Conservation (phyloP, 2,329 filamentous ascomycete genomes). For the Penicillium sp. region DNA sequence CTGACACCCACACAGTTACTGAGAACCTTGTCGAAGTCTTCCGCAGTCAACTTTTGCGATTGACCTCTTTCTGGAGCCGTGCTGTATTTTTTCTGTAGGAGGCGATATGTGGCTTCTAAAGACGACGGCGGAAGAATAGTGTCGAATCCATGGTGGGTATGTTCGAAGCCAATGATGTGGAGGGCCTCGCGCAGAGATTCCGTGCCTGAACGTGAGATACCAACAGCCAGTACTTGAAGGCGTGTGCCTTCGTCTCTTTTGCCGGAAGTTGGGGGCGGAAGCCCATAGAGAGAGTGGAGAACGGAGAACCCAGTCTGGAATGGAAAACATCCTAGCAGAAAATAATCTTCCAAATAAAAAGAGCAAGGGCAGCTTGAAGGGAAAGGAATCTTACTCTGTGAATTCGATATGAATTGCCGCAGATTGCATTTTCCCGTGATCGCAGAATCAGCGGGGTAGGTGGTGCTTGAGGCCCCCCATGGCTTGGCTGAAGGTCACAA, state of each 20-base stretch:
- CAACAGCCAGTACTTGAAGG: conserved; percentile 30
- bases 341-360: too few relatives aligned
- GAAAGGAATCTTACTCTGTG: too few relatives aligned
- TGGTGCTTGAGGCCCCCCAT: too few relatives aligned
- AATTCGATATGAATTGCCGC: too few relatives aligned
- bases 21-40: conserved; percentile 38
- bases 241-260: conserved; percentile 9
- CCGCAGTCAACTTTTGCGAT: conserved; percentile 11
- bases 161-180: conserved; percentile 28
- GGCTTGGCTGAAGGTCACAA: too few relatives aligned
- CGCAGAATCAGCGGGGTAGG: too few relatives aligned
- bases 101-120: conserved; percentile 8
- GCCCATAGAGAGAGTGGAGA: conserved; percentile 12
- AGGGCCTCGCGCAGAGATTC: conserved; percentile 31
- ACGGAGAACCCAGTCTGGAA: conserved; percentile 8
- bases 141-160: conserved; percentile 30
- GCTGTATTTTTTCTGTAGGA: conserved; percentile 21
- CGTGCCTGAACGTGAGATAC: conserved; percentile 30
- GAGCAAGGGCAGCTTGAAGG: too few relatives aligned
- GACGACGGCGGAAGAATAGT: conserved; percentile 15
- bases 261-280: conserved; percentile 9
- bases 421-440: too few relatives aligned
- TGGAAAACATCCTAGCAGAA: background rate
- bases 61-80: background rate
- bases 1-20: conserved; percentile 18